Evolutionary conservation across 2,329 filamentous ascomycete genomes (phyloP), one percentile per base, ranked within the genome.

Genomic region (Colletotrichum zoysiae): DNA sequence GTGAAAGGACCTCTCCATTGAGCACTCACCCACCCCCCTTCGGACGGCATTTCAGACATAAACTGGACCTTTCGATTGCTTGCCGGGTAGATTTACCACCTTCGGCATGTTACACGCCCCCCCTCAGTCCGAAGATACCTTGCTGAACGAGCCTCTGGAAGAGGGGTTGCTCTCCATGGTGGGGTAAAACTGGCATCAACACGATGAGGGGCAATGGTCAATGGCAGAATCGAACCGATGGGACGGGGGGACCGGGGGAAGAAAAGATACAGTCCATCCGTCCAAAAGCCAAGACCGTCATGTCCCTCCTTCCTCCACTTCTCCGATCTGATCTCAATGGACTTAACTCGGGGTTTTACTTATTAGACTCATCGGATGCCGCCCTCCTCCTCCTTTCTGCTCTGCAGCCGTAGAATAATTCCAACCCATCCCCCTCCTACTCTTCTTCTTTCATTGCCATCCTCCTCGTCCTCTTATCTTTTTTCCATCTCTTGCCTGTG

Each of bases 271-370:
- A 51, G 46, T 23, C 44, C n/a, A 60, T 58, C 26, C 63, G 30
- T 33, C 65, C 51, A 55, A 26, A 23, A 42, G 62, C 68, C 69
- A 71, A 60, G 65, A n/a, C 66, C 69, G 44, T 50, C 44, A 12
- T 50, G 12, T 35, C 33, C 44, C 38, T 56, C 58, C 50, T 18
- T 67, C 71, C 71, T 71, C 68, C 71, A 73, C 68, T 67, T 67
- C 56, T 67, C 70, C 70, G 70, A 72, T 65, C 70, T 50, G 70
- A 72, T 70, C 59, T 72, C 66, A 65, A 65, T 65, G 70, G 70
- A 72, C 70, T 70, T 72, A 72, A 70, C 70, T 72, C 70, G 70
- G 70, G 63, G 60, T 72, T 70, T 70, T 72, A 72, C 60, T 65
- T 72, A 70, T 70, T 70, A 70, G 66, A 64, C 66, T 38, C 70